Evolutionary conservation across 1,139 yeast species (phyloP), one percentile per base, ranked within the genome.

Genomic region (Pichia sp.): DNA sequence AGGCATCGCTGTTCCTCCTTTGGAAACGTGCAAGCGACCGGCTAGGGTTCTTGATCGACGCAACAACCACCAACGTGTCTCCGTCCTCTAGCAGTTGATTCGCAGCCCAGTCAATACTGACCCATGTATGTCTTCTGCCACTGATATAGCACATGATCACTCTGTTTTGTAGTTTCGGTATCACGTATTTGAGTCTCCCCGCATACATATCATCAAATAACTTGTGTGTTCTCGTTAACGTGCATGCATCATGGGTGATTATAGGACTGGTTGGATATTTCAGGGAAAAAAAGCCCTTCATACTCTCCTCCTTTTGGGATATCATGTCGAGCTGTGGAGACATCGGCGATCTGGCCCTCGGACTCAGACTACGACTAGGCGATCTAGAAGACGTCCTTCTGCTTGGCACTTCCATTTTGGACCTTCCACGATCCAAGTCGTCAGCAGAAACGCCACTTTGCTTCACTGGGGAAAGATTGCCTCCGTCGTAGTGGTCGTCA

Each of bases 91-190:
- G 67, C 17, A 83, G 71, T 47, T 73, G 71, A 46, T 72, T 73
- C 56, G 86, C 68, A 3, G 80, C 71, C 86, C 87, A 87, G 66
- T 87, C 95, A 49, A 87, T 71, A 0, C 90, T 84, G 3, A 85
- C 89, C 93, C 95, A 87, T 0, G 93, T 85, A 69, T 86, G 92
- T 47, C 74, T 76, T 58, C 92, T 73, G 0, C 90, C 95, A 58
- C 84, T 77, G 6, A 87, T 74, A 66, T 85, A 86, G 30, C 85
- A 83, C 62, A 87, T 64, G 8, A 86, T 75, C 2, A 78, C 78
- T 63, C 92, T 72, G 43, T 74, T 72, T 0, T 83, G 82, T 49
- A 81, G 67, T 6, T 73, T 71, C 27, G 88, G 76, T 64, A 59
- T 60, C 60, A 64, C 59, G 1, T 61, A 56, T 30, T 58, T 60